Evolutionary conservation across 2,329 filamentous ascomycete genomes (phyloP), one percentile per base, ranked within the genome.

Genomic region (Chaetomium strumarium): DNA sequence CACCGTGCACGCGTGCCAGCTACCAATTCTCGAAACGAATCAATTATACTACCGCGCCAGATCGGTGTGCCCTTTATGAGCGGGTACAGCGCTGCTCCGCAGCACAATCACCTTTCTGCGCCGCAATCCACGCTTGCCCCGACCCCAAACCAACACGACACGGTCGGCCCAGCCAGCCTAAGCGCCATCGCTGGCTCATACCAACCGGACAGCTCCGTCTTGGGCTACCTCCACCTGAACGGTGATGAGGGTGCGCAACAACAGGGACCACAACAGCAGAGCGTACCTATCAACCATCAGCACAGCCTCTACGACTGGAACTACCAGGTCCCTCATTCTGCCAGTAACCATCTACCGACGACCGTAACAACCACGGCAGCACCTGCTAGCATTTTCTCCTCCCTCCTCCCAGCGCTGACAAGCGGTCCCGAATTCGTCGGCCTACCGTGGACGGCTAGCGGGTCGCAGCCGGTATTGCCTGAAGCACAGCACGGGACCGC

Each of bases 61-160:
- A 60, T 62, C 51, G 54, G 59, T 38, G 60, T 60, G 19, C n/a
- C 58, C 31, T 60, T 63, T 58, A 63, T 64, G 62, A 60, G 57
- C 53, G 58, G 59, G 58, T 64, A 63, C 55, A 59, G 46, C 50
- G 44, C 55, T 38, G 51, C 49, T 49, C 52, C 58, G 34, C 60
- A 58, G 50, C 62, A 63, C 49, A 46, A 50, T 12, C 62, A 63
- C 41, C 63, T 63, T 37, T 58, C 60, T 10, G 60, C 63, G 24
- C 52, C 59, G 17, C 53, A 60, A 29, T 38, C 60, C 14, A 56
- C 58, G 5, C 58, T 62, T 46, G 58, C 58, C 19, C 40, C 56
- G 10, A 53, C 60, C 20, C 51, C n/a, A n/a, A n/a, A 59, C 9
- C 60, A 61, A 48, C 55, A 55, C 47, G 60, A 63, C 55, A 57